Percentiles rank a stretch among this genome's conserved stretches.
phyloP scores from a whole-genome alignment of 2,329 filamentous ascomycete genomes.

The Aspergillus spinulosporus region DNA sequence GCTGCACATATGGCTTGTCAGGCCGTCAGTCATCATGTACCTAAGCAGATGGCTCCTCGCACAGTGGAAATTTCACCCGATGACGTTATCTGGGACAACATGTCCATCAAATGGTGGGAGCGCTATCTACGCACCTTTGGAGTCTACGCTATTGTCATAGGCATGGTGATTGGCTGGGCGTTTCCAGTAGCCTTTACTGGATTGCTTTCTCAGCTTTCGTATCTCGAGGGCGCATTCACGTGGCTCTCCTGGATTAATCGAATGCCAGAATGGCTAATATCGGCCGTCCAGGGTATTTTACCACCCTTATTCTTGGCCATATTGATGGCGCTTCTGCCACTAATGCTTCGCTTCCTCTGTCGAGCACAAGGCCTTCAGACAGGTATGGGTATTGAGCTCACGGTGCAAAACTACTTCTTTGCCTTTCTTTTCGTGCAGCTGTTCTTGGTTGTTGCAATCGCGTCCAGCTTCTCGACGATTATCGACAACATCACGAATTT shows the following conservation, averaged over 20 bases:
- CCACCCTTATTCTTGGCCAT: slow-evolving; percentile 75
- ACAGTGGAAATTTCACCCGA: slow-evolving; percentile 90
- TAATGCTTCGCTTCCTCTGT: slow-evolving; percentile 73
- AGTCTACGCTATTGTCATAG: slow-evolving; percentile 65
- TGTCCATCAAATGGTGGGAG: slow-evolving; percentile 94
- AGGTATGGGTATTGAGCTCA: slow-evolving; percentile 72
- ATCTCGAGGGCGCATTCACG: slow-evolving; percentile 62
- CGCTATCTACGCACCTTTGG: slow-evolving; percentile 70
- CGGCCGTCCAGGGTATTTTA: slow-evolving; percentile 79
- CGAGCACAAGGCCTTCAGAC: slow-evolving; percentile 78
- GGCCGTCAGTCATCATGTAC: slow-evolving; percentile 83
- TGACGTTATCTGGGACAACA: slow-evolving; percentile 95
- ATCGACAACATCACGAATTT: slow-evolving; percentile 65
- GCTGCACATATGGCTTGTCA: slow-evolving; percentile 98
- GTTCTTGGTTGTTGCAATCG: slow-evolving; percentile 88
- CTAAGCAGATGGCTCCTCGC: slow-evolving; percentile 88
- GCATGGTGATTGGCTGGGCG: slow-evolving; percentile 84
- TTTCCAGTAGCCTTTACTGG: slow-evolving; percentile 88
- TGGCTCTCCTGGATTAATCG: slow-evolving; percentile 72
- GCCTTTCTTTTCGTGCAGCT: slow-evolving; percentile 91
- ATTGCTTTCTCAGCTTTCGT: slow-evolving; percentile 72
- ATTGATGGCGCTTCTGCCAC: slow-evolving; percentile 74
- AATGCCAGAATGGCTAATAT: slow-evolving; percentile 62
- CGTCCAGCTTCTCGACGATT: slow-evolving; percentile 69
- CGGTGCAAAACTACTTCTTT: slow-evolving; percentile 93